phyloP scores from a whole-genome alignment of 345 rosid genomes.

The Ceriops tagal region DNA sequence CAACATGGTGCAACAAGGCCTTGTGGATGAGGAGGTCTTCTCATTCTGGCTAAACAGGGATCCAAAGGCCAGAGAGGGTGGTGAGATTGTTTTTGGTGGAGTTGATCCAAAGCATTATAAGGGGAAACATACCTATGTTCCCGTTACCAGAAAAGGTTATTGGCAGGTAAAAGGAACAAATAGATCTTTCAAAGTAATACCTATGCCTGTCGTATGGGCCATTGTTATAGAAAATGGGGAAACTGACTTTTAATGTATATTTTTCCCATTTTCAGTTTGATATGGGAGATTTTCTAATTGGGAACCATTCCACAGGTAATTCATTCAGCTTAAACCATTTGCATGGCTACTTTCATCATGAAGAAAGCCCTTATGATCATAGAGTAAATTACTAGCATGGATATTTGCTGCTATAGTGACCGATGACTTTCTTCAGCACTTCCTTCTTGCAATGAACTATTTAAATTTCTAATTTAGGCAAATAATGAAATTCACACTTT shows the following conservation, averaged over 20 bases:
- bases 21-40: constrained; percentile 53
- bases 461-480: too few relatives aligned
- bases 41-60: constrained; percentile 77
- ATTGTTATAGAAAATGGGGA: neutral
- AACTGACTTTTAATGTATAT: constrained; percentile 9
- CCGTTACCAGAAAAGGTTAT: constrained; percentile 62
- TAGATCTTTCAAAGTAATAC: neutral
- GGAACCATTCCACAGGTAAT: constrained; percentile 57
- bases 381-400: neutral
- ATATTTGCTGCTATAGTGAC: neutral
- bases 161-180: constrained; percentile 57
- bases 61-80: constrained; percentile 46
- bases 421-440: too few relatives aligned
- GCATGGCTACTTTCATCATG: neutral
- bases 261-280: constrained; percentile 42
- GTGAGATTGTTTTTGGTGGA: constrained; percentile 87
- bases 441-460: too few relatives aligned
- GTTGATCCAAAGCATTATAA: constrained; percentile 52
- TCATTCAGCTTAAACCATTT: constrained; percentile 1
- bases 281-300: constrained; percentile 66
- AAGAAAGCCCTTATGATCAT: neutral
- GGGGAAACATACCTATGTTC: constrained; percentile 74
- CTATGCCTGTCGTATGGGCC: neutral
- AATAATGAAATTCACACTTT: too few relatives aligned
- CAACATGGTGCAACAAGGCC: constrained; percentile 58